These are phyloP conservation scores for Podospora appendiculata DNA, from an alignment of 495 filamentous ascomycete genomes.

Conservation along the genomic window DNA sequence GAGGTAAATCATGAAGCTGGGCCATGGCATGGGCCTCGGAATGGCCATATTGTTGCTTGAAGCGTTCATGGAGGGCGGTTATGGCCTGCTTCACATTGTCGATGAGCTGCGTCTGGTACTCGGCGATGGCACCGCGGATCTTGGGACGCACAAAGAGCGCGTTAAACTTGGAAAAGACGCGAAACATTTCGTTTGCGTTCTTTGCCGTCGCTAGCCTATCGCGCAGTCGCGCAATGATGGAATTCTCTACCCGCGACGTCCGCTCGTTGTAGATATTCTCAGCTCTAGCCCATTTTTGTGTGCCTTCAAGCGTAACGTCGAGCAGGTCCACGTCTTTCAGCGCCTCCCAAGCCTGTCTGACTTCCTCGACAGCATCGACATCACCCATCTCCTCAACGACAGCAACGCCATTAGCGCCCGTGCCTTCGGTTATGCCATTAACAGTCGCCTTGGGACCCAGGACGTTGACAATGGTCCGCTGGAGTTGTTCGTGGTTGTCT, in stretches of 20 bases:
- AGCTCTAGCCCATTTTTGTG: conserved; percentile 80
- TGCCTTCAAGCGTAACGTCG: conserved; percentile 83
- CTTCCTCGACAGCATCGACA: conserved; percentile 96
- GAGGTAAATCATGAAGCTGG: conserved; percentile 87
- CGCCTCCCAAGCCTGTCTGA: conserved; percentile 85
- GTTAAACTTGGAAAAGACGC: conserved; percentile 99
- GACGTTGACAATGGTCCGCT: conserved; percentile 90
- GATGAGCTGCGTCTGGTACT: conserved; percentile 95
- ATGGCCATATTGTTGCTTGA: conserved; percentile 97
- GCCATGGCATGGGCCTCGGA: conserved; percentile 98
- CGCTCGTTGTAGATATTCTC: conserved; percentile 95
- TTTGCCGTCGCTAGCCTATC: conserved; percentile 92
- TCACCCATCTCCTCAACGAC: conserved; percentile 92
- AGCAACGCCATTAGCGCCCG: conserved; percentile 52
- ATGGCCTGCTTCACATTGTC: conserved; percentile 97
- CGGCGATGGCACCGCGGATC: conserved; percentile 92
- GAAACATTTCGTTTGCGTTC: conserved; percentile 98
- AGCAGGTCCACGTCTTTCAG: conserved; percentile 91
- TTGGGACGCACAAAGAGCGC: conserved; percentile 95
- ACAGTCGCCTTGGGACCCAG: conserved; percentile 61
- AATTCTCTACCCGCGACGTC: conserved; percentile 94
- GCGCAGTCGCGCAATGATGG: conserved; percentile 89
- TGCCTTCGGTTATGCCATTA: conserved; percentile 41
- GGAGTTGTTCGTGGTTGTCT: conserved; percentile 93
- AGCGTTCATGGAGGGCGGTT: conserved; percentile 82